A percentile compares a stretch with the other conserved stretches of the same genome.
Conservation (phyloP, 164 flowering plant genomes). For the Nymphaea thermarum region DNA sequence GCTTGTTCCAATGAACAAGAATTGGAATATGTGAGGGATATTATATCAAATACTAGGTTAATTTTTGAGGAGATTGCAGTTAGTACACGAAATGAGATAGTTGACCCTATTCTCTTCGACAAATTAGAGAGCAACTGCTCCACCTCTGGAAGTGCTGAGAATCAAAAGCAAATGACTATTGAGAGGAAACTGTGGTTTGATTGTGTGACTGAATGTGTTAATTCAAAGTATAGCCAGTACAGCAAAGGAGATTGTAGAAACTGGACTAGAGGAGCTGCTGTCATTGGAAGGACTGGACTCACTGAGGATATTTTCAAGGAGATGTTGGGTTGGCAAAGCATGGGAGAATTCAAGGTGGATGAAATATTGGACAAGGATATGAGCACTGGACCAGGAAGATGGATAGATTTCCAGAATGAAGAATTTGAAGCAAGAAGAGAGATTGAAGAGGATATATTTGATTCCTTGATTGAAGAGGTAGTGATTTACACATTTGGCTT, state of each 20-base stretch:
- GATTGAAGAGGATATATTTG: constrained; percentile 39
- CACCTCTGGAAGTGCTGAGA: background rate
- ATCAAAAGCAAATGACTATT: background rate
- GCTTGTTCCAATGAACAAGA: constrained; percentile 16
- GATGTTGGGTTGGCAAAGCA: constrained; percentile 43
- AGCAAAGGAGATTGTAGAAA: constrained; percentile 35
- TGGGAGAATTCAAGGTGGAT: constrained; percentile 76
- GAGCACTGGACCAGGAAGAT: constrained; percentile 62
- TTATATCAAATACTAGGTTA: constrained; percentile 32
- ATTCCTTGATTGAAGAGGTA: constrained; percentile 60
- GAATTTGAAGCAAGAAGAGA: constrained; percentile 41
- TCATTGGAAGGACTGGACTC: constrained; percentile 37
- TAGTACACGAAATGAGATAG: constrained; percentile 19
- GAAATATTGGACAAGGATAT: constrained; percentile 89
- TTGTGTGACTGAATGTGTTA: constrained; percentile 61
- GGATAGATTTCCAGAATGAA: constrained; percentile 69
- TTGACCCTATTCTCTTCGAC: constrained; percentile 53
- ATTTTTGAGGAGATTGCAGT: constrained; percentile 48
- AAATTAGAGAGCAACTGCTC: constrained; percentile 32
- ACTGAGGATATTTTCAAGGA: constrained; percentile 70
- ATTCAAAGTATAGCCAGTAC: constrained; percentile 39
- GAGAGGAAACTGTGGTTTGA: constrained; percentile 50
- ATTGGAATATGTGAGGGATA: constrained; percentile 47
- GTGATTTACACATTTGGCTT: constrained; percentile 16
- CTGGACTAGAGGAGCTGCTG: constrained; percentile 55